These are phyloP conservation scores for Taphrina confusa DNA, from an alignment of 1,139 yeast genomes.

Conservation along the genomic window DNA sequence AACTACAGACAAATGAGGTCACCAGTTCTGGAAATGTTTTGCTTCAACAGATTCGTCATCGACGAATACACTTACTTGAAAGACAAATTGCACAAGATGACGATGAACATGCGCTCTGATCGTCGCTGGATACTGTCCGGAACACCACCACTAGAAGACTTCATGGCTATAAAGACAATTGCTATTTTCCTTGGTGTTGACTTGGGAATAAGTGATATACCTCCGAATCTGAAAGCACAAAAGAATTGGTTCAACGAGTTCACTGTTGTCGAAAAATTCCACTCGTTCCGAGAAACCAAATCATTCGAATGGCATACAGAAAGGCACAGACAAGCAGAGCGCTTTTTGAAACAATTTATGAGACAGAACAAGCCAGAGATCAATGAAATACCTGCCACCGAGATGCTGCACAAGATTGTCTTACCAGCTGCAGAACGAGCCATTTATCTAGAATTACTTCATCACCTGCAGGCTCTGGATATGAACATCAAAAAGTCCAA, in stretches of 20 bases:
- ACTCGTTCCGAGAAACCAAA: constrained; percentile 34
- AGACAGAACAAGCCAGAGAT: constrained; percentile 36
- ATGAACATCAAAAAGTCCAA: constrained; percentile 28
- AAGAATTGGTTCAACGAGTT: constrained; percentile 32
- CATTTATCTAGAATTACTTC: constrained; percentile 35
- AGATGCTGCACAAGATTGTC: constrained; percentile 23
- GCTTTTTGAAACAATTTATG: constrained; percentile 31
- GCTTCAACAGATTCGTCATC: constrained; percentile 35
- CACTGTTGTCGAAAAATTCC: constrained; percentile 36
- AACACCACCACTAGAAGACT: constrained; percentile 36
- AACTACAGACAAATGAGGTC: constrained; percentile 34
- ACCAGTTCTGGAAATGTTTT: constrained; percentile 35
- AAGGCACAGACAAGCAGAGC: constrained; percentile 31
- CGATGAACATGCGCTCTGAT: constrained; percentile 31
- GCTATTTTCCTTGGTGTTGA: constrained; percentile 34
- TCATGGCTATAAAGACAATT: constrained; percentile 35
- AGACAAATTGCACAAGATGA: constrained; percentile 22
- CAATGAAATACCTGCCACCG: constrained; percentile 29
- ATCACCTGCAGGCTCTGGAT: constrained; percentile 31
- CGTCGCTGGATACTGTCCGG: constrained; percentile 36
- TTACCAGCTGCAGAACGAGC: constrained; percentile 35
- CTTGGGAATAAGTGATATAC: constrained; percentile 35
- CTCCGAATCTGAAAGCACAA: constrained; percentile 29
- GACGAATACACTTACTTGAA: constrained; percentile 36
- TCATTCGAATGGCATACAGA: constrained; percentile 35